These are phyloP conservation scores for Odontarrhena argentea DNA, from an alignment of 345 rosid genomes.

Conservation along the genomic window DNA sequence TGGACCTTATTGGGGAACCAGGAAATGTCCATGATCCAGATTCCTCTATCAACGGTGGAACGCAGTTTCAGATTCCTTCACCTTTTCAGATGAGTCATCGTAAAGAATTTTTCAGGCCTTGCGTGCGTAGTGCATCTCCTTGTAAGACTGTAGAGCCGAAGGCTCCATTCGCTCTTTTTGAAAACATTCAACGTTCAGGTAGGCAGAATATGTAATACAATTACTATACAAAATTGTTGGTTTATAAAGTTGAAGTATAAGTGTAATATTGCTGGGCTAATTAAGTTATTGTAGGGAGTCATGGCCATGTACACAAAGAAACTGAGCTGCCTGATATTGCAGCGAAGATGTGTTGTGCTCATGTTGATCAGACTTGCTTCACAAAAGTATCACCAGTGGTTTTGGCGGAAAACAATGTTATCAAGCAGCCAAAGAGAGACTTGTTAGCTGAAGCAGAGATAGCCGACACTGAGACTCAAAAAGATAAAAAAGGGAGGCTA, in stretches of 20 bases:
- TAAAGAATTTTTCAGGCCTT: conserved; percentile 52
- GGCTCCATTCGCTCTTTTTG: conserved; percentile 38
- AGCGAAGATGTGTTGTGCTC: conserved; percentile 26
- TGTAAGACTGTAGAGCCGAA: conserved; percentile 43
- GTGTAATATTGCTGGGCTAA: neutral
- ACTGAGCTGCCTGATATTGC: conserved; percentile 34
- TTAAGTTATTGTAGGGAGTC: conserved; percentile 46
- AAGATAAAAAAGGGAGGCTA: conserved; percentile 47
- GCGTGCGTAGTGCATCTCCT: conserved; percentile 44
- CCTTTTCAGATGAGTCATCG: conserved; percentile 65
- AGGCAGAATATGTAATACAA: conserved; percentile 13
- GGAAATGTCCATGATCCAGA: conserved; percentile 87
- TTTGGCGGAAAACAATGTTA: conserved; percentile 39
- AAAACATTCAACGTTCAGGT: conserved; percentile 52
- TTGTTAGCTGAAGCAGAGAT: conserved; percentile 44
- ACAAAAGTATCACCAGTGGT: conserved; percentile 44
- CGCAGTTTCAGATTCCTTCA: conserved; percentile 59
- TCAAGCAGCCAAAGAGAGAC: conserved; percentile 44
- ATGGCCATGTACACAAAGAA: conserved; percentile 37
- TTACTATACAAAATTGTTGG: neutral
- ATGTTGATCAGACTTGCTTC: conserved; percentile 41
- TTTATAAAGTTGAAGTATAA: conserved; percentile 7
- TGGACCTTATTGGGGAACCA: conserved; percentile 91
- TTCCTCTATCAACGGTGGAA: conserved; percentile 81
- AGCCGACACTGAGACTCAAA: conserved; percentile 44